Evolutionary conservation across 2,329 filamentous ascomycete species (phyloP), one percentile per base, ranked within the genome.

Genomic region (Exophiala sideris): DNA sequence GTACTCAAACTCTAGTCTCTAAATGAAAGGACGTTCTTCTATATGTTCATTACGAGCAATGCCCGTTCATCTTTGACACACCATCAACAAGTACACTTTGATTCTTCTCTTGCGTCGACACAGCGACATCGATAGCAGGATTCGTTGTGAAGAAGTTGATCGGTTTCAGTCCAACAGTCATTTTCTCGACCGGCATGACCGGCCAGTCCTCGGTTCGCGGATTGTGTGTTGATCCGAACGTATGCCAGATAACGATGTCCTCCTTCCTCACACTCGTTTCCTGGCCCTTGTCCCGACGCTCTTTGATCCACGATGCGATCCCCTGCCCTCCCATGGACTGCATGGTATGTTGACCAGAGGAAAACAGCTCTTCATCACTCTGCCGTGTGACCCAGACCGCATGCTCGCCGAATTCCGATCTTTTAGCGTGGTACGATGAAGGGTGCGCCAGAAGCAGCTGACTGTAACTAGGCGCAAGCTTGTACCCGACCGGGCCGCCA

Each of bases 361-460:
- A 75, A 57, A 76, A 82, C 1, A 79, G 66, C 61, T 82, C 79
- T 2, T 68, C 70, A 21, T 82, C 79, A 2, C 67, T 69, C 62
- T 81, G 76, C 34, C 73, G 73, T 0, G 79, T 81, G 3, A 81
- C 75, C 70, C 80, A 82, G 44, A 81, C 71, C 21, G 80, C 76
- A 58, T 80, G 78, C 53, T 80, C 76, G 1, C 75, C 77, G 62
- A 81, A 82, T 61, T 80, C 79, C 3, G 78, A 78, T 3, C 79
- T 73, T 54, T 72, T 72, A 39, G 71, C 70, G 56, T 82, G 76
- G 63, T 75, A 77, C n/a, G 74, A 78, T 5, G 75, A 70, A 3
- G 76, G 67, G 56, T 82, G 75, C 0, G 82, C 79, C 10, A 85
- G 69, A 21, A 84, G 73, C 40, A 76, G 75, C 63, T 85, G 81